These are phyloP conservation scores for Fusarium camptoceras DNA, from an alignment of 2,329 filamentous ascomycete species.

Conservation along the genomic window DNA sequence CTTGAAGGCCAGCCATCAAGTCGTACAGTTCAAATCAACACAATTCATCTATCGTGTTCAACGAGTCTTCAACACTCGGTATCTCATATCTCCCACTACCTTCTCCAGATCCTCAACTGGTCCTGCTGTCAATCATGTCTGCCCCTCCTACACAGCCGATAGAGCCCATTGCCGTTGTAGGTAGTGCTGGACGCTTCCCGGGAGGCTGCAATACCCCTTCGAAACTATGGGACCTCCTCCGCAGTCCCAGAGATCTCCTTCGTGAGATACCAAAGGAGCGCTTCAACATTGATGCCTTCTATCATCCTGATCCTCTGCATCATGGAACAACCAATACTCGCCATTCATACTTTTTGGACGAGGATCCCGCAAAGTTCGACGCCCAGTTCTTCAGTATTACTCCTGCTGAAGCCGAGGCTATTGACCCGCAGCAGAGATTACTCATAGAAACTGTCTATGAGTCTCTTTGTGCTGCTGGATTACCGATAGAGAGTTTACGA, in stretches of 20 bases:
- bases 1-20: no score
- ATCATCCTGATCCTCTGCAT: neutral
- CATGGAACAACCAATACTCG: conserved; percentile 7
- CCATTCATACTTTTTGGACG: neutral
- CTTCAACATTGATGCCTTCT: conserved; percentile 14
- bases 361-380: conserved; percentile 3
- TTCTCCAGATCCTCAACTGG: no score
- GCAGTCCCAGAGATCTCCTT: conserved; percentile 4
- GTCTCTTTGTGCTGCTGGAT: neutral
- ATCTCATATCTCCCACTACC: no score
- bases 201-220: conserved; percentile 4
- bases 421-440: conserved; percentile 11
- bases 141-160: no score
- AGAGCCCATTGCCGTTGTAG: conserved; percentile 15
- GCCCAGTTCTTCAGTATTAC: neutral
- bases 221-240: conserved; percentile 19
- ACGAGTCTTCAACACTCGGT: no score
- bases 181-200: conserved; percentile 11
- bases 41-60: no score
- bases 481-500: neutral
- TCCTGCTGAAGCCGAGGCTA: conserved; percentile 4
- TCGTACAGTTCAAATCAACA: no score
- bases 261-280: neutral
- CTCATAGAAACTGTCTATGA: conserved; percentile 9
- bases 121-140: no score